These are phyloP conservation scores for Pythium brassicae DNA, from an alignment of 352 stramenopile species.

Conservation along the genomic window DNA sequence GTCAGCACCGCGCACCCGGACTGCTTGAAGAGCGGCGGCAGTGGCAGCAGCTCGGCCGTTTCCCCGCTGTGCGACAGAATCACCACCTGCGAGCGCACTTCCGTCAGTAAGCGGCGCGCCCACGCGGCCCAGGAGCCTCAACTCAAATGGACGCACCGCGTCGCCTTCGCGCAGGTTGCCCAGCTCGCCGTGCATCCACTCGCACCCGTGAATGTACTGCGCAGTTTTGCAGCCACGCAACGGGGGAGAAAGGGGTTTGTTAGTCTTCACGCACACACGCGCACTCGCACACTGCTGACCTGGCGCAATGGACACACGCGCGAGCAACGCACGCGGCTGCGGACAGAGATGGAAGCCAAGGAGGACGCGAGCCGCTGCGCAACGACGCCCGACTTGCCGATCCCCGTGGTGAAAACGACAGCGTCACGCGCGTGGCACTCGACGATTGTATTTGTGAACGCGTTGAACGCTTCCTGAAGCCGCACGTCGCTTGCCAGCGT, in stretches of 20 bases:
- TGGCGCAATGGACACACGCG: too few species aligned
- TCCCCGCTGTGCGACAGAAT: slow-evolving; percentile 70
- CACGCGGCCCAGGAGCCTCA: not conserved
- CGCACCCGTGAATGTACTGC: slow-evolving; percentile 75
- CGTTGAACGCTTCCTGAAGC: slow-evolving; percentile 23
- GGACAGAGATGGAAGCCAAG: slow-evolving; percentile 66
- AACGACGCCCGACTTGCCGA: slow-evolving; percentile 80
- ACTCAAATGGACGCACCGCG: slow-evolving; percentile 24
- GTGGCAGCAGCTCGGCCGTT: slow-evolving; percentile 50
- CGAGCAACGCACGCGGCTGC: slow-evolving; percentile 43
- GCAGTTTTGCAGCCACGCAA: not conserved
- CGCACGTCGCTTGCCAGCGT: slow-evolving; percentile 24
- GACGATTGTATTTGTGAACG: slow-evolving; percentile 26
- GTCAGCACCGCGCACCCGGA: slow-evolving; percentile 38
- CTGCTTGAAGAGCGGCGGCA: slow-evolving; percentile 42
- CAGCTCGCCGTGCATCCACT: slow-evolving; percentile 80
- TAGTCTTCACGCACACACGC: too few species aligned
- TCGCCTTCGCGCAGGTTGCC: slow-evolving; percentile 58
- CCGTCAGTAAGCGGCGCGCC: not conserved
- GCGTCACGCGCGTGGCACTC: slow-evolving; percentile 40
- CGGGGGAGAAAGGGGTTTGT: not conserved
- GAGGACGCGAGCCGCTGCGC: slow-evolving; percentile 66
- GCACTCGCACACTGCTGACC: not conserved
- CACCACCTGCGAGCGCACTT: slow-evolving; percentile 30
- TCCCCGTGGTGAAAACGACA: slow-evolving; percentile 63